Percentiles rank a stretch among this genome's conserved stretches.
phyloP scores from a whole-genome alignment of 225 moss, liverwort and hornwort genomes.

The Lunularia cruciata region DNA sequence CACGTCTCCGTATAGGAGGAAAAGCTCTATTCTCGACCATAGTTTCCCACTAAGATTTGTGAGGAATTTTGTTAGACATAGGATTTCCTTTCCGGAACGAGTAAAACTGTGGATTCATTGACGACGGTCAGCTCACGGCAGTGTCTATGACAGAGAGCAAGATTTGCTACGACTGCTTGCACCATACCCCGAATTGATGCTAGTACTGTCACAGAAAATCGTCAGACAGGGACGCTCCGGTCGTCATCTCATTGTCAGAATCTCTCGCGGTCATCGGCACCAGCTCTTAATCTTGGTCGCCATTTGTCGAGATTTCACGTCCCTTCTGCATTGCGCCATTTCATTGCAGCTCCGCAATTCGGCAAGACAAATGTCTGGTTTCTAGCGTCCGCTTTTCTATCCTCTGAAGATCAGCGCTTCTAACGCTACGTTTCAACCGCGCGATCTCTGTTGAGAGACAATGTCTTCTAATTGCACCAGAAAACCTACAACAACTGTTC shows the following conservation, averaged over 20 bases:
- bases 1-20: constrained; percentile 26
- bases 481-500: constrained; percentile 38
- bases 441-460: constrained; percentile 18
- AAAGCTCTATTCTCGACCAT: constrained; percentile 25
- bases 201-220: constrained; percentile 4
- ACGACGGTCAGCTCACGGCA: not conserved
- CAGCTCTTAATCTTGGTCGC: not conserved
- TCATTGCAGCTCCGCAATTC: constrained; percentile 4
- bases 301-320: constrained; percentile 20
- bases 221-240: not conserved
- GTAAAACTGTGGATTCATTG: constrained; percentile 1
- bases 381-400: not conserved
- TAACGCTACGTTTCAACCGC: not conserved
- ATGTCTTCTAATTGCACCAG: constrained; percentile 39
- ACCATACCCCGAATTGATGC: not conserved
- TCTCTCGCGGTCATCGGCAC: constrained; percentile 9
- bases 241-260: constrained; percentile 11
- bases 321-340: not conserved
- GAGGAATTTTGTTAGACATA: constrained; percentile 16
- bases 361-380: constrained; percentile 21
- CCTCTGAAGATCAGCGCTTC: not conserved
- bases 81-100: not conserved
- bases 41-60: constrained; percentile 19
- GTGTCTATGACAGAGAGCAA: not conserved
- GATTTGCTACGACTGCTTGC: not conserved